These are phyloP conservation scores for Priceomyces medius DNA, from an alignment of 805 yeast species.

Conservation along the genomic window DNA sequence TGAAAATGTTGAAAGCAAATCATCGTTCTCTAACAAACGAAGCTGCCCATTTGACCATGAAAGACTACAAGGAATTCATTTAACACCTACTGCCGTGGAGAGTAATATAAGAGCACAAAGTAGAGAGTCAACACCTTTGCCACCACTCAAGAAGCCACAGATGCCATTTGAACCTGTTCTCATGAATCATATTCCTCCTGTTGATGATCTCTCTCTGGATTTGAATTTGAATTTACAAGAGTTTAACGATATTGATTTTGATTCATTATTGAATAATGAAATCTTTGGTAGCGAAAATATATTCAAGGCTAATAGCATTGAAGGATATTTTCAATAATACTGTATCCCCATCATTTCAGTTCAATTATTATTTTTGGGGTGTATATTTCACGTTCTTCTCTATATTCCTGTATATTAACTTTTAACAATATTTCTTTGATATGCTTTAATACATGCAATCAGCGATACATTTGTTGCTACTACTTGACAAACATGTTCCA, in stretches of 20 bases:
- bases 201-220: neutral
- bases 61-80: neutral
- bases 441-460: too few species aligned
- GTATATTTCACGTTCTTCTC: neutral
- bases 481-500: neutral
- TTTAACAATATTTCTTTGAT: too few species aligned
- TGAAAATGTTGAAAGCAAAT: neutral
- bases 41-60: constrained; percentile 36
- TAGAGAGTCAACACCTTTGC: neutral
- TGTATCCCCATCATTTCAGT: constrained; percentile 2
- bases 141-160: neutral
- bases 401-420: neutral
- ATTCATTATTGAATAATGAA: constrained; percentile 27
- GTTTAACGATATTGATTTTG: constrained; percentile 14
- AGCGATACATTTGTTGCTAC: too few species aligned
- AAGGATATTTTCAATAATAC: constrained; percentile 21
- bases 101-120: constrained; percentile 18
- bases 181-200: constrained; percentile 1
- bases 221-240: constrained; percentile 5
- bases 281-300: constrained; percentile 21
- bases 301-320: constrained; percentile 9
- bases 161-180: neutral
- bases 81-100: constrained; percentile 12
- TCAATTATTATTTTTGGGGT: too few species aligned
- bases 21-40: constrained; percentile 13